These are phyloP conservation scores for Euphrasia confusa DNA, from an alignment of 257 asterid genomes.

Conservation along the genomic window DNA sequence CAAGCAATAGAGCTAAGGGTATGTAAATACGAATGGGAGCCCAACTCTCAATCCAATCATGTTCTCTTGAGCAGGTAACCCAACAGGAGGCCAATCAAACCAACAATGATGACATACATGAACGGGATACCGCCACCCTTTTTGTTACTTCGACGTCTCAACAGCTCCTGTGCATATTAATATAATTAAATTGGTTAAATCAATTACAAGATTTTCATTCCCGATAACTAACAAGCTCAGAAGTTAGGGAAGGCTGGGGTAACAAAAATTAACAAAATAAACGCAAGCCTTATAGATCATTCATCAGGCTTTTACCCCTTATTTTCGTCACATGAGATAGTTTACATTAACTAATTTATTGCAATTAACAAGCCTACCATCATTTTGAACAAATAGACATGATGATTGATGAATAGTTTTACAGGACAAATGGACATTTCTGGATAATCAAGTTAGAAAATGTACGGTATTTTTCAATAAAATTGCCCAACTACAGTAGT, in stretches of 20 bases:
- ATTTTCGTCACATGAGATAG: not conserved
- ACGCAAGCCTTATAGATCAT: not conserved
- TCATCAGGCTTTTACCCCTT: not conserved
- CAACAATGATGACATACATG: slow-evolving; percentile 61
- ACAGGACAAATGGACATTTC: too few species aligned
- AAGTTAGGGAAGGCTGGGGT: too few species aligned
- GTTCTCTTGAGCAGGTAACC: slow-evolving; percentile 80
- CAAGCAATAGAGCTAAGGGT: slow-evolving; percentile 21
- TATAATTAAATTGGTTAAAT: not conserved
- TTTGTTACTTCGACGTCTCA: slow-evolving; percentile 61
- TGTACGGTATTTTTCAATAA: not conserved
- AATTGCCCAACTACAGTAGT: not conserved
- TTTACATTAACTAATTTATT: not conserved
- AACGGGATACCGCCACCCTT: slow-evolving; percentile 60
- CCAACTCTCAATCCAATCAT: slow-evolving; percentile 25
- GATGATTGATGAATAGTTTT: too few species aligned
- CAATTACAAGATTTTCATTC: not conserved
- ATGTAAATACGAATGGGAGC: slow-evolving; percentile 17
- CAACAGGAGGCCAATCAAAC: slow-evolving; percentile 68
- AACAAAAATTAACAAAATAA: too few species aligned
- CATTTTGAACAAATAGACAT: not conserved
- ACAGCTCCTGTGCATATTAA: slow-evolving; percentile 49
- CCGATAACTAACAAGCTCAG: not conserved
- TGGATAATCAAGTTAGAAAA: too few species aligned
- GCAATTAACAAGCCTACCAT: not conserved